phyloP scores from a whole-genome alignment of 2,329 filamentous ascomycete species.

The Hypoxylon sp. region DNA sequence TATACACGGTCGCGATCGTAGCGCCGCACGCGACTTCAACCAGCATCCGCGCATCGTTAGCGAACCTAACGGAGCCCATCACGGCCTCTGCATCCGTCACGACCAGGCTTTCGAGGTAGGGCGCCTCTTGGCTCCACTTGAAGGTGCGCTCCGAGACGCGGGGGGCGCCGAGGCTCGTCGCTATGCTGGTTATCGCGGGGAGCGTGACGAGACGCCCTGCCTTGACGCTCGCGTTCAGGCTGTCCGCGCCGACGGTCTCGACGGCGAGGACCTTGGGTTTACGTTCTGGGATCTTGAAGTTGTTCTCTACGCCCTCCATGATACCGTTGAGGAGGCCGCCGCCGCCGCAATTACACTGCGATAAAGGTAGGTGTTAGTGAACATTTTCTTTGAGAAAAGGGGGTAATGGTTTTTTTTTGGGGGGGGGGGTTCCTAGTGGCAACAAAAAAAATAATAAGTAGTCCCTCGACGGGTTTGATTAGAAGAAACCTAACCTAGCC shows the following conservation, averaged over 20 bases:
- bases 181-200: conserved; percentile 80
- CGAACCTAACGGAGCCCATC: conserved; percentile 80
- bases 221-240: conserved; percentile 73
- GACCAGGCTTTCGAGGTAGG: conserved; percentile 69
- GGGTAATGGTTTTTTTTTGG: not conserved
- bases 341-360: conserved; percentile 79
- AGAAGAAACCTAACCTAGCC: not conserved
- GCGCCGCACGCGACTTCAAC: conserved; percentile 91
- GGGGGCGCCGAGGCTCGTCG: conserved; percentile 80
- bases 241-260: conserved; percentile 82
- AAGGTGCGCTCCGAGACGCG: conserved; percentile 79
- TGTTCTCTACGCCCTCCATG: conserved; percentile 74
- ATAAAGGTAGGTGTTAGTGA: not conserved
- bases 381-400: not conserved
- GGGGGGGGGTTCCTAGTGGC: no score
- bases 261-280: conserved; percentile 75
- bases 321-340: conserved; percentile 85
- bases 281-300: conserved; percentile 34
- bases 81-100: conserved; percentile 84
- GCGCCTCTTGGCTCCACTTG: conserved; percentile 69
- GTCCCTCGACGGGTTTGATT: not conserved
- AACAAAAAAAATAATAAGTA: not conserved
- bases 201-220: conserved; percentile 73
- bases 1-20: conserved; percentile 78
- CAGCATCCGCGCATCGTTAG: conserved; percentile 84